Evolutionary conservation across 441 rosid genomes (phyloP).

Genomic region (Erysimum cheiri): DNA sequence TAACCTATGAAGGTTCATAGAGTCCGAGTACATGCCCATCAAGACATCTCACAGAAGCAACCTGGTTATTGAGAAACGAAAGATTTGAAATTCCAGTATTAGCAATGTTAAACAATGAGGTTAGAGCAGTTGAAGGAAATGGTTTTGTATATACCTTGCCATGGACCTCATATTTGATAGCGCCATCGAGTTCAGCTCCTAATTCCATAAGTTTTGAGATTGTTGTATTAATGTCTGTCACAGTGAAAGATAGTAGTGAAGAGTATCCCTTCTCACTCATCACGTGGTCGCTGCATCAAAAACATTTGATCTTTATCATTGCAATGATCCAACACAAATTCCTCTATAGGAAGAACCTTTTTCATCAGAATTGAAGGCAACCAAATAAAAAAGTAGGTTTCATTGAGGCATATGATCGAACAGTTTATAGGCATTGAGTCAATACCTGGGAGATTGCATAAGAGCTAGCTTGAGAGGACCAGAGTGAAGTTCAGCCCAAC

Average conservation of each 20-base stretch:
- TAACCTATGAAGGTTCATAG: conserved; percentile 60
- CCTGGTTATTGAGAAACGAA: conserved; percentile 49
- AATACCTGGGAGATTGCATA: conserved; percentile 69
- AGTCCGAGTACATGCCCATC: conserved; percentile 93
- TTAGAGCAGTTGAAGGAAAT: background rate
- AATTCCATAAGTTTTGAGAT: conserved; percentile 82
- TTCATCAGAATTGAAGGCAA: background rate
- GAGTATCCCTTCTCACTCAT: conserved; percentile 67
- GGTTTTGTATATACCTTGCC: conserved; percentile 67
- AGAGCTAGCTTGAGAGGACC: conserved; percentile 81
- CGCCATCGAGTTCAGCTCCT: conserved; percentile 91
- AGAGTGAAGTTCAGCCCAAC: conserved; percentile 92
- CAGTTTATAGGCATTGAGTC: conserved; percentile 11
- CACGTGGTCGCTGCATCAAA: conserved; percentile 57
- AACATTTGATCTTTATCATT: background rate
- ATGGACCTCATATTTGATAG: conserved; percentile 87
- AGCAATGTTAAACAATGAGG: background rate
- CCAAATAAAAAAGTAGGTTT: background rate
- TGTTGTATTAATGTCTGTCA: conserved; percentile 71
- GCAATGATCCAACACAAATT: background rate
- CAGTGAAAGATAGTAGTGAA: conserved; percentile 82
- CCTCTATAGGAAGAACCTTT: background rate
- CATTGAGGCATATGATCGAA: conserved; percentile 39
- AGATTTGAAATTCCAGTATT: background rate
- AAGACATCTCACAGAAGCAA: conserved; percentile 79